Evolutionary conservation across 2,329 filamentous ascomycete genomes (phyloP), one percentile per base, ranked within the genome.

Genomic region (Sporothrix globosa): DNA sequence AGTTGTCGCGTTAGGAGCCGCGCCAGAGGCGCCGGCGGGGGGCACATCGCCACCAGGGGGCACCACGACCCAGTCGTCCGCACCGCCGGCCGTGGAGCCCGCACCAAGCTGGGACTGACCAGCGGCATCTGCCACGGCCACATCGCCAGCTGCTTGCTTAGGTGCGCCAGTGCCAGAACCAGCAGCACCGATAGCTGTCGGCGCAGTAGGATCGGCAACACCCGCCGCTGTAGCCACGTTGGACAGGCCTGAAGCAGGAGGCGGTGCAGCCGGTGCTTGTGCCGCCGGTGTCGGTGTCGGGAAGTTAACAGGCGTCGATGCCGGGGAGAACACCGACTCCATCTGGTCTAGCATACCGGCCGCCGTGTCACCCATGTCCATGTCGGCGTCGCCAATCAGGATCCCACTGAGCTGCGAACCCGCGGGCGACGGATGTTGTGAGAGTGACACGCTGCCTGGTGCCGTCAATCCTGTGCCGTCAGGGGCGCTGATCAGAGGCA

Each of bases 41-140:
- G 81, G 83, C 53, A 81, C 81, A 30, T 83, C 85, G 58, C 87
- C 87, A 61, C 87, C 87, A 73, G 91, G 90, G 69, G 89, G 87
- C 41, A 93, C 87, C 70, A 93, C 89, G 3, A 93, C 89, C 91
- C 91, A 93, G 73, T 93, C 91, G 41, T 86, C 89, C 69, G 44
- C 27, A 24, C 82, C 85, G 0, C 83, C 84, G 4, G 82, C 82
- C 69, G 85, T 83, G 69, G 24, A 67, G n/a, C 21, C 48, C 7
- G 60, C 56, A 10, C 39, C 56, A 7, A 54, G 27, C 63, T 61
- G 69, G 14, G 48, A n/a, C 11, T 50, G 56, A 3, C 30, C 60
- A 3, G 63, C 50, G 19, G 86, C 84, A 70, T 86, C 86, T 19
- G 86, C 84, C 87, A 92, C 84, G 46, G 78, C 73, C 5, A 83